Evolutionary conservation across 768 basidiomycete species (phyloP), one percentile per base, ranked within the genome.

Genomic region (Cystobasidium onofrii): DNA sequence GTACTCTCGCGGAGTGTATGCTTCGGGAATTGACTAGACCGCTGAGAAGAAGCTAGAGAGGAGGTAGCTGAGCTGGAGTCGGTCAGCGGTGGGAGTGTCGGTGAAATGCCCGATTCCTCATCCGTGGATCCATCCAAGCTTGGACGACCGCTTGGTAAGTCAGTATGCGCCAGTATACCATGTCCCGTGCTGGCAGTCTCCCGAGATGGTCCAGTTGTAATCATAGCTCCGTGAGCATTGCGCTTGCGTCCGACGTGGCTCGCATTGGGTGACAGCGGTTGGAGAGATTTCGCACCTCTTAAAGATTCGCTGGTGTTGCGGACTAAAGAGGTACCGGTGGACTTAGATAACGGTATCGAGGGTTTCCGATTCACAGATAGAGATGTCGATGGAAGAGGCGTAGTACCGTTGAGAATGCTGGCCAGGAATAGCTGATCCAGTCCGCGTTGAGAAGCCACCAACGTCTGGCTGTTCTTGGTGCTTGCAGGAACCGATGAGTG

Each of bases 201-300:
- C 20, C 60, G 34, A 1, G 61, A 39, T 1, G 10, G 20, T 29
- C 44, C 72, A 13, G 36, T 23, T 2, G 73, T 60, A 50, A 79
- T 73, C n/a, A 79, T 72, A 0, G 77, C 76, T n/a, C 78, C 78
- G 57, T 78, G 77, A 6, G 77, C 77, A 63, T 76, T 78, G 1
- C 76, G 69, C 46, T 77, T 76, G 1, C 76, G 55, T 2, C 75
- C 76, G 34, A 20, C 69, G 84, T 50, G 17, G 20, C 52, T 29
- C 1, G 61, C 23, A 33, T 34, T 55, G 31, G 44, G 18, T 36
- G 74, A 61, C 2, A 55, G n/a, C n/a, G 65, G 44, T 52, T 64
- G 63, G 33, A 64, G 33, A 4, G 57, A 64, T 34, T 46, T 46
- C 23, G 63, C 31, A 36, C 13, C 12, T n/a, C 27, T 64, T 4